Evolutionary conservation across 2,329 filamentous ascomycete species (phyloP).

Genomic region (Diaporthe sp.): DNA sequence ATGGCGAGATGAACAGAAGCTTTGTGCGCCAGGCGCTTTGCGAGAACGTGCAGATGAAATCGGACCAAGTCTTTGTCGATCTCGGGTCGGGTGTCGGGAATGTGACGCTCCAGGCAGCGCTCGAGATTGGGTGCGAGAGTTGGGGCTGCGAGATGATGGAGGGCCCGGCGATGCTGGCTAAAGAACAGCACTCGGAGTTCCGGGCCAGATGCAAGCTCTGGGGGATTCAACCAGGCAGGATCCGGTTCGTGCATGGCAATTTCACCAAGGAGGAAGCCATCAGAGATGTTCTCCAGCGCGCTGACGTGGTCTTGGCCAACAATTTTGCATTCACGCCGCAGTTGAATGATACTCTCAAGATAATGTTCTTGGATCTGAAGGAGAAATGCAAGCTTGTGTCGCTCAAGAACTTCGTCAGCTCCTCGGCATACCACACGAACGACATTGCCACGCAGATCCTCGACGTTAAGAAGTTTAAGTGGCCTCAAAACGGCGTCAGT

Average conservation of each 20-base stretch:
- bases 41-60: conserved; percentile 81
- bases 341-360: conserved; percentile 86
- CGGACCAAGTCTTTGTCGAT: conserved; percentile 91
- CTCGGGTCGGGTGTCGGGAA: conserved; percentile 97
- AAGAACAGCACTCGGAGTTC: conserved; percentile 87
- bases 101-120: conserved; percentile 91
- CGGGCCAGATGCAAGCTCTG: conserved; percentile 87
- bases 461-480: conserved; percentile 72
- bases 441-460: conserved; percentile 88
- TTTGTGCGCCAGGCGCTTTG: conserved; percentile 88
- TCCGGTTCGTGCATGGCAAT: conserved; percentile 86
- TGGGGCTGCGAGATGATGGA: conserved; percentile 98
- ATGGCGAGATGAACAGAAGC: conserved; percentile 89
- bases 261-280: conserved; percentile 83
- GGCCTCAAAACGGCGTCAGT: conserved; percentile 83
- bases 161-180: conserved; percentile 86
- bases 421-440: conserved; percentile 77
- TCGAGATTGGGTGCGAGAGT: conserved; percentile 93
- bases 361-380: conserved; percentile 95
- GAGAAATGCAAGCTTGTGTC: conserved; percentile 91
- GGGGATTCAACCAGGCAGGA: conserved; percentile 85
- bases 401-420: conserved; percentile 90
- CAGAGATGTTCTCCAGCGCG: conserved; percentile 80
- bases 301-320: conserved; percentile 97
- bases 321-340: conserved; percentile 95